Conservation (phyloP, 2,329 filamentous ascomycete species). For the Sporothrix euskadiensis region DNA sequence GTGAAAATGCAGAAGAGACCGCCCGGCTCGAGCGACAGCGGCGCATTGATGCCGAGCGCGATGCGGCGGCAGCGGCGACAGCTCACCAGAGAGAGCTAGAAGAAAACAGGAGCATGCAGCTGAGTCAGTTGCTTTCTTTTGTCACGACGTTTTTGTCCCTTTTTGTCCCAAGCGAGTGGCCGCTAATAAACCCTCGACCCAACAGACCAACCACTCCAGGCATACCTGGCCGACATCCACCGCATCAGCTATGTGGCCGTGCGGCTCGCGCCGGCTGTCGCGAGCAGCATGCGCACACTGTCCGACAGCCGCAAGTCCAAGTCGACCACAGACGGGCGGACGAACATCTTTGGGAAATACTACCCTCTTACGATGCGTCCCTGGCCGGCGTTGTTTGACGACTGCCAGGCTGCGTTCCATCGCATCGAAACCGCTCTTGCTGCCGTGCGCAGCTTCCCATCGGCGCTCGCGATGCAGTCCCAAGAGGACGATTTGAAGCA, state of each 20-base stretch:
- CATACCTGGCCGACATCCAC: conserved; percentile 20
- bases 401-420: conserved; percentile 13
- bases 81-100: conserved; percentile 10
- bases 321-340: conserved; percentile 27
- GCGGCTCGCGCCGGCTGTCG: conserved; percentile 15
- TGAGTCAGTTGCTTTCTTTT: not conserved
- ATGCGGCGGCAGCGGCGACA: not conserved
- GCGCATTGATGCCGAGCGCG: conserved; percentile 5
- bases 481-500: not conserved
- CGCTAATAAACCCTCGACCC: not conserved
- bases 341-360: conserved; percentile 25
- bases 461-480: conserved; percentile 9
- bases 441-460: conserved; percentile 15
- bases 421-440: conserved; percentile 5
- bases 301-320: conserved; percentile 22
- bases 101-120: conserved; percentile 9
- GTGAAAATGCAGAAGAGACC: conserved; percentile 1
- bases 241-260: not conserved
- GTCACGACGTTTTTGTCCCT: not conserved
- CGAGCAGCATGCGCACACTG: conserved; percentile 9
- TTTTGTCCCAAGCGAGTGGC: not conserved
- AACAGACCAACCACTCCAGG: conserved; percentile 11
- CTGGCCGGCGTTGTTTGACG: conserved; percentile 9
- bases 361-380: conserved; percentile 24
- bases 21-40: conserved; percentile 2